Evolutionary conservation across 2,329 filamentous ascomycete species (phyloP).

Genomic region (Leptosphaerulina australis): DNA sequence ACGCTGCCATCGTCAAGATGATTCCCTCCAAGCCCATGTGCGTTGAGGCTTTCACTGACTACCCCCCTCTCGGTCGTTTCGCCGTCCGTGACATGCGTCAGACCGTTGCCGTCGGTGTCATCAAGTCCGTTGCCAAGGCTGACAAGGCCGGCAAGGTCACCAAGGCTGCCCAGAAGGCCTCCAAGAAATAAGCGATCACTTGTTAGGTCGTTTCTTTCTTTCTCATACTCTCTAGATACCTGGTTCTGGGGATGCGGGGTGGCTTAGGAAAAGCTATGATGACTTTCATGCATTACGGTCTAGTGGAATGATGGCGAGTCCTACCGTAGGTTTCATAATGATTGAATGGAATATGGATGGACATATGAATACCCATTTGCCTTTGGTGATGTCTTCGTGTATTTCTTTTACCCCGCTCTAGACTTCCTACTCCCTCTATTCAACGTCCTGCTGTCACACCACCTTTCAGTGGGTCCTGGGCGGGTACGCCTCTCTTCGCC

Average conservation of each 20-base stretch:
- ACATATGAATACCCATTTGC: constrained; percentile 19
- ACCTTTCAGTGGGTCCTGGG: too few species aligned
- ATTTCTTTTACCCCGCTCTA: background rate
- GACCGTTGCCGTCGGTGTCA: constrained; percentile 91
- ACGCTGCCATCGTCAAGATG: constrained; percentile 99
- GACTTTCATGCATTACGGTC: constrained; percentile 49
- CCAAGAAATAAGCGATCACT: constrained; percentile 51
- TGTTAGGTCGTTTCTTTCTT: constrained; percentile 41
- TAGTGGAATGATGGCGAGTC: constrained; percentile 43
- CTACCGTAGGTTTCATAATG: constrained; percentile 50
- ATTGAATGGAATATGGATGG: constrained; percentile 49
- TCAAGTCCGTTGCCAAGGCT: constrained; percentile 68
- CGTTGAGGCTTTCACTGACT: constrained; percentile 99
- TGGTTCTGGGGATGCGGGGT: constrained; percentile 47
- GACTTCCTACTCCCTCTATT: background rate
- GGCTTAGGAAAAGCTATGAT: constrained; percentile 48
- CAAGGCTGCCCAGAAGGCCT: constrained; percentile 54
- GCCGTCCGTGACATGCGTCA: constrained; percentile 94
- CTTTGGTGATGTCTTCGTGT: background rate
- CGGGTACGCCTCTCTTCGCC: too few species aligned
- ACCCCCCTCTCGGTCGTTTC: constrained; percentile 99
- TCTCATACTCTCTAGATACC: constrained; percentile 42
- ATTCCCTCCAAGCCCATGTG: constrained; percentile 99
- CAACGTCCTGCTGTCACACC: too few species aligned
- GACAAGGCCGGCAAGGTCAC: constrained; percentile 60